Evolutionary conservation across 2,329 filamentous ascomycete species (phyloP).

Genomic region (Magnaporthales sp.): DNA sequence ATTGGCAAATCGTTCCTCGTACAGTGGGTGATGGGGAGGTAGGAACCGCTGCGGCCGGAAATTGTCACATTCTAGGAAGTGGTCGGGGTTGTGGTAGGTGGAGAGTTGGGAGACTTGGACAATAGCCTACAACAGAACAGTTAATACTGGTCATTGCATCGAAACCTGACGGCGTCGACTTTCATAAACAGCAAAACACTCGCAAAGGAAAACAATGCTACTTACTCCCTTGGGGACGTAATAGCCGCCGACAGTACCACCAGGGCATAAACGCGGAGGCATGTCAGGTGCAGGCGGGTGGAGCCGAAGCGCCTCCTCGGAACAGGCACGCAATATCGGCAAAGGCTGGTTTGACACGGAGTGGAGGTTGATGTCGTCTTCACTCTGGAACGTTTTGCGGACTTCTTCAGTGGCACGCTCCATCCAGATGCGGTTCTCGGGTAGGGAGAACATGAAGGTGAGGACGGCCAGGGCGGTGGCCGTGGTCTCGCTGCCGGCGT

Average conservation of each 20-base stretch:
- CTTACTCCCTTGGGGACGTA: neutral
- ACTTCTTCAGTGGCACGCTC: neutral
- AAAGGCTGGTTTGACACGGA: neutral
- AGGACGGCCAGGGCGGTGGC: constrained; percentile 12
- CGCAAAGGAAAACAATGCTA: neutral
- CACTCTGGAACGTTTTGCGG: neutral
- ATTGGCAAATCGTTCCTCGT: neutral
- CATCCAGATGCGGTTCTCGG: constrained; percentile 11
- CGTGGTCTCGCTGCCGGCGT: constrained; percentile 16
- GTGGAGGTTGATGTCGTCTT: neutral
- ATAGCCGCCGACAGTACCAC: neutral
- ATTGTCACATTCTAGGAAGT: neutral
- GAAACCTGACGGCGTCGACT: neutral
- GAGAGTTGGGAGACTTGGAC: neutral
- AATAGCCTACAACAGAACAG: neutral
- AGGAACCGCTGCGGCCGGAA: constrained; percentile 1
- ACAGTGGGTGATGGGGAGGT: neutral
- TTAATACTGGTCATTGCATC: neutral
- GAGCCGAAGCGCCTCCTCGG: constrained; percentile 25
- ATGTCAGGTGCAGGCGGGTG: constrained; percentile 21
- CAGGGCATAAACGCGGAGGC: neutral
- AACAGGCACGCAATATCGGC: constrained; percentile 22
- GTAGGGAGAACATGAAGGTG: constrained; percentile 13
- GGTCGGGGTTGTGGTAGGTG: neutral
- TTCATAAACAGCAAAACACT: too few relatives aligned